Evolutionary conservation across 2,329 filamentous ascomycete species (phyloP), one percentile per base, ranked within the genome.

Genomic region (Diaporthe sp.): DNA sequence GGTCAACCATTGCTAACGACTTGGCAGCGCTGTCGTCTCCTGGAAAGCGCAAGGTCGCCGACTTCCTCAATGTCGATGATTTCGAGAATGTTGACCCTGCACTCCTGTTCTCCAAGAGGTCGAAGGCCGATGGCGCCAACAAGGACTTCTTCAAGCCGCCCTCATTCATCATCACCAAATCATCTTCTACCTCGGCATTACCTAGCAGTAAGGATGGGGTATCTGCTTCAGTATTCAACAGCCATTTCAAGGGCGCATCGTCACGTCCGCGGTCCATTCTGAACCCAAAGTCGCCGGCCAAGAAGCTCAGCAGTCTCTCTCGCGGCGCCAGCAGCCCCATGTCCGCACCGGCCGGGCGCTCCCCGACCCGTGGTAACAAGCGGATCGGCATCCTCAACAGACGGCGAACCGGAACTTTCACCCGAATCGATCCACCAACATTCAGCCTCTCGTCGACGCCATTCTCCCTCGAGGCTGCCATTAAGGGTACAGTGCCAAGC

Each of bases 401-500:
- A 74, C 92, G 93, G 65, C 90, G 91, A 75, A 89, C 88, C 22
- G 88, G 88, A n/a, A 88, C 90, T 8, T 91, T 92, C 82, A 86
- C 89, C 58, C 93, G 94, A 61, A 87, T 96, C 71, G 93, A 96
- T 77, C 92, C 93, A 1, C 92, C 94, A 2, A 84, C 89, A 19
- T 92, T 92, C 81, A 83, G 84, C 68, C 84, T 85, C 73, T 84
- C 83, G 35, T 82, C 85, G 42, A 85, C 93, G 4, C 94, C 94
- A 0, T 97, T 98, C 84, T 96, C 93, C 70, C 92, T 98, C 75
- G 94, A 97, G 81, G 93, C 94, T 32, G 96, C 95, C 4, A 90
- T 97, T 76, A 94, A 91, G 81, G 93, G 94, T 66, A 95, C 93
- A 37, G 91, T 96, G 71, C 86, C 92, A 8, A 87, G 87, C 76